Percentiles rank a stretch among this genome's conserved stretches.
phyloP scores from a whole-genome alignment of 257 asterid species.

The Verbena officinalis region DNA sequence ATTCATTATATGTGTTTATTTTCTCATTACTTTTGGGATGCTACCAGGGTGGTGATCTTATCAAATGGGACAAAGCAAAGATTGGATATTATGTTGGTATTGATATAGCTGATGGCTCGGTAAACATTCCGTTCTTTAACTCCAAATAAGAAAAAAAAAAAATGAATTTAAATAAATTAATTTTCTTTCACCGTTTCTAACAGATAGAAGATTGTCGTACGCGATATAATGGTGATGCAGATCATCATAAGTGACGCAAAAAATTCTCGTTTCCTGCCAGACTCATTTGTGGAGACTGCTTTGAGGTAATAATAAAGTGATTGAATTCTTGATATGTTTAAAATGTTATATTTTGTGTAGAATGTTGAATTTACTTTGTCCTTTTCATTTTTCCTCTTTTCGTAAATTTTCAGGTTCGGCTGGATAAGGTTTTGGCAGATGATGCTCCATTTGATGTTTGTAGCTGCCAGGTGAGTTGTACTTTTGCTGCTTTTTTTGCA shows the following conservation, averaged over 20 bases:
- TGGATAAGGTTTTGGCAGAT: slow-evolving; percentile 80
- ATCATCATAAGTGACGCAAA: slow-evolving; percentile 89
- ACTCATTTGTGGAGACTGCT: slow-evolving; percentile 95
- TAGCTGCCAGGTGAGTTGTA: slow-evolving; percentile 84
- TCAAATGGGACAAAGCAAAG: slow-evolving; percentile 99
- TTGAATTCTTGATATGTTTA: slow-evolving; percentile 1
- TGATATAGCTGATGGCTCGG: slow-evolving; percentile 98
- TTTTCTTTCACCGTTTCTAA: not conserved
- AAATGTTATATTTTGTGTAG: too few species aligned
- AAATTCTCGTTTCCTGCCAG: slow-evolving; percentile 97
- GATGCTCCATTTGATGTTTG: slow-evolving; percentile 96
- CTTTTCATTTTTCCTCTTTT: not conserved
- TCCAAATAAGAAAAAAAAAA: not conserved
- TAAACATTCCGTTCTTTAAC: slow-evolving; percentile 33
- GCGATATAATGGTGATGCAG: slow-evolving; percentile 98
- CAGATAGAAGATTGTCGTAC: slow-evolving; percentile 98
- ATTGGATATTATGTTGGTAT: slow-evolving; percentile 92
- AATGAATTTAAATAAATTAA: not conserved
- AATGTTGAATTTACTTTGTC: too few species aligned
- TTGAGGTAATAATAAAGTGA: slow-evolving; percentile 54
- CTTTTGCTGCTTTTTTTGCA: slow-evolving; percentile 28
- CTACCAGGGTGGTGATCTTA: slow-evolving; percentile 92
- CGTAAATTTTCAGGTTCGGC: slow-evolving; percentile 53
- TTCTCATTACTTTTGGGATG: slow-evolving; percentile 10
- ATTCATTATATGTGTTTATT: slow-evolving; percentile 1